Base-by-base conservation (phyloP, 257 asterid genomes). In the Solanum rostratum region DNA sequence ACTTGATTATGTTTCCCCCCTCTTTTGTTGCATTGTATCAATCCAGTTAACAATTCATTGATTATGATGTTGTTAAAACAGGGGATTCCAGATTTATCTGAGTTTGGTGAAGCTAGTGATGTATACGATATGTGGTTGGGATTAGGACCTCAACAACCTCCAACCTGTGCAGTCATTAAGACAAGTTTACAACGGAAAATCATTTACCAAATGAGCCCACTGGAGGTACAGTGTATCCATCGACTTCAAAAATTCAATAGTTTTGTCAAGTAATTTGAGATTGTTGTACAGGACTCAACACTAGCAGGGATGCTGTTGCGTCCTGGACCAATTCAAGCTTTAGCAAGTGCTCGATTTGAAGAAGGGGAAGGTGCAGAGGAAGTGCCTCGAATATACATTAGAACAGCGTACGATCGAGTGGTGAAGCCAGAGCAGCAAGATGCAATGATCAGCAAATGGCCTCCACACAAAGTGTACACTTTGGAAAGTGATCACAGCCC, bases 401-500 rank as follows among this genome's bases (percentile, higher is more conserved):
- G 79, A 83, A 87, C 97, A 52, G 86, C 68, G 9, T 24, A 85
- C 0, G 97, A 93, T 84, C 82, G 88, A 24, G 94, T 91, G 0
- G 16, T 93, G 3, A 93, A 87, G 49, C 89, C 90, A 1, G 88
- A 90, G 69, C 97, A 93, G 22, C 97, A 93, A 83, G 96, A 90
- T 15, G 93, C 89, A 2, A 93, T 93, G 97, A 90, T 91, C 85
- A 86, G 86, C 84, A 90, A 85, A 84, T 93, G 96, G 97, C 89
- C 89, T 10, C 95, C 96, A 15, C 65, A 90, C 0, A 71, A 80
- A 18, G 92, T 91, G 30, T 91, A 91, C 87, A 88, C 81, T 5
- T 71, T 93, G 88, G 94, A 92, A 60, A 88, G 86, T 70, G 97
- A 93, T 87, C 97, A 93, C 46, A 90, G 94, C 79, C 95, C 96